These are phyloP conservation scores for Penicillium nordicum DNA, from an alignment of 2,329 filamentous ascomycete genomes.

Conservation along the genomic window DNA sequence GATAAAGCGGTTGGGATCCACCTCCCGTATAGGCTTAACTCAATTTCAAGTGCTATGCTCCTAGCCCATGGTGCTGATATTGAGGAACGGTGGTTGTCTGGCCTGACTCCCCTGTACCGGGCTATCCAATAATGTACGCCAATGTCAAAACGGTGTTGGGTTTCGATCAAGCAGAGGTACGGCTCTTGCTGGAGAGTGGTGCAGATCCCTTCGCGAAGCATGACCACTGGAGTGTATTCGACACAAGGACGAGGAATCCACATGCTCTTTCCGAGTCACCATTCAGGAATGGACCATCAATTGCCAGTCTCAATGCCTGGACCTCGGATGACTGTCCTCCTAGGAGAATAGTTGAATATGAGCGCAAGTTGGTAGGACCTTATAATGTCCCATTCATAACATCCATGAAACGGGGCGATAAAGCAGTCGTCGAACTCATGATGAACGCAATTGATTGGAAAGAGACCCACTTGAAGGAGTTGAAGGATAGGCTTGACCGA, in stretches of 20 bases:
- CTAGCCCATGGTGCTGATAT: not conserved
- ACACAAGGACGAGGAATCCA: not conserved
- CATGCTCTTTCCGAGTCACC: too few relatives aligned
- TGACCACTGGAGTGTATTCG: not conserved
- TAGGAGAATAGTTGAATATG: not conserved
- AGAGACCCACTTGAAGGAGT: not conserved
- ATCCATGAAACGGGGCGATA: not conserved
- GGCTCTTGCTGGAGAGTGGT: not conserved
- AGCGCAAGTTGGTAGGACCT: too few relatives aligned
- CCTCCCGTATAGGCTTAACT: conserved; percentile 3
- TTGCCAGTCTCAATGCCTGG: too few relatives aligned
- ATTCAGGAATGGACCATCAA: not conserved
- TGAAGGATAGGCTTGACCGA: not conserved
- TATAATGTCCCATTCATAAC: not conserved
- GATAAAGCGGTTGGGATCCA: conserved; percentile 5
- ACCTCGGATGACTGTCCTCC: too few relatives aligned
- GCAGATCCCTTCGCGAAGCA: not conserved
- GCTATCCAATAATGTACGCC: not conserved
- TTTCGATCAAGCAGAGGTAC: not conserved
- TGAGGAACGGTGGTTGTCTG: not conserved
- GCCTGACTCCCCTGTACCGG: not conserved
- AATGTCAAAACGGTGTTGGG: not conserved
- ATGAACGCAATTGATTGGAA: not conserved
- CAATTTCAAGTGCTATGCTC: not conserved
- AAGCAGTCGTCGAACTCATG: not conserved